Percentiles rank a stretch among this genome's conserved stretches.
Conservation (phyloP, 2,329 filamentous ascomycete genomes). For the Chalara sp. region DNA sequence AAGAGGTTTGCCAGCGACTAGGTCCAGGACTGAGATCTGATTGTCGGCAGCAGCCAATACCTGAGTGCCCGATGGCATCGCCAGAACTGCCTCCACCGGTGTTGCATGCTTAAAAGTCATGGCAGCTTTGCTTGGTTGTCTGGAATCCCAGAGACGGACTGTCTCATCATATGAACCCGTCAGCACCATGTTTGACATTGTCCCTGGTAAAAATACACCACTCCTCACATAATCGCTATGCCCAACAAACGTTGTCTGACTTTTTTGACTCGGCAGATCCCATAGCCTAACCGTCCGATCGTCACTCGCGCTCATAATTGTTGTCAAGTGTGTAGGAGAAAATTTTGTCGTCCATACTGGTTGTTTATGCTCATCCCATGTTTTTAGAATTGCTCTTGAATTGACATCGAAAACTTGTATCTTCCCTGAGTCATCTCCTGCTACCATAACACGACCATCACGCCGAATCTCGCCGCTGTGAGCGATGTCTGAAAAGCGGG, state of each 20-base stretch:
- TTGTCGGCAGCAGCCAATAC: conserved; percentile 80
- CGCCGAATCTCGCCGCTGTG: conserved; percentile 82
- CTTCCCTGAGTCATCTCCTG: conserved; percentile 83
- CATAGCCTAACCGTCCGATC: conserved; percentile 89
- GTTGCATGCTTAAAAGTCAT: conserved; percentile 96
- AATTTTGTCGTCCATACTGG: conserved; percentile 89
- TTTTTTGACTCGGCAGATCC: conserved; percentile 79
- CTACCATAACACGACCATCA: conserved; percentile 83
- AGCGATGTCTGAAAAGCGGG: conserved; percentile 85
- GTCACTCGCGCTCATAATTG: conserved; percentile 82
- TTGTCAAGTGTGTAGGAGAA: conserved; percentile 81
- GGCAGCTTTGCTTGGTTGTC: conserved; percentile 61
- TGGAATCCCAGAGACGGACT: conserved; percentile 87
- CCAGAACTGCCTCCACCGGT: conserved; percentile 80
- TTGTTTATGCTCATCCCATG: conserved; percentile 91
- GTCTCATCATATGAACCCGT: conserved; percentile 94
- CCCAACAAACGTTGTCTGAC: conserved; percentile 72
- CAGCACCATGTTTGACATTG: conserved; percentile 64
- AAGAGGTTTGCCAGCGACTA: conserved; percentile 83
- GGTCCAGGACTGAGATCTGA: conserved; percentile 82
- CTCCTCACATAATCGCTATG: conserved; percentile 90
- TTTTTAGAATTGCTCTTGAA: conserved; percentile 87
- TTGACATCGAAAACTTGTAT: conserved; percentile 94
- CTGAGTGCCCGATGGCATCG: conserved; percentile 79
- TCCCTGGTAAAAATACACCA: conserved; percentile 76